Percentiles rank a stretch among this genome's conserved stretches.
These are phyloP conservation scores for Boletus sp. DNA, from an alignment of 768 basidiomycete species.

Conservation along the genomic window DNA sequence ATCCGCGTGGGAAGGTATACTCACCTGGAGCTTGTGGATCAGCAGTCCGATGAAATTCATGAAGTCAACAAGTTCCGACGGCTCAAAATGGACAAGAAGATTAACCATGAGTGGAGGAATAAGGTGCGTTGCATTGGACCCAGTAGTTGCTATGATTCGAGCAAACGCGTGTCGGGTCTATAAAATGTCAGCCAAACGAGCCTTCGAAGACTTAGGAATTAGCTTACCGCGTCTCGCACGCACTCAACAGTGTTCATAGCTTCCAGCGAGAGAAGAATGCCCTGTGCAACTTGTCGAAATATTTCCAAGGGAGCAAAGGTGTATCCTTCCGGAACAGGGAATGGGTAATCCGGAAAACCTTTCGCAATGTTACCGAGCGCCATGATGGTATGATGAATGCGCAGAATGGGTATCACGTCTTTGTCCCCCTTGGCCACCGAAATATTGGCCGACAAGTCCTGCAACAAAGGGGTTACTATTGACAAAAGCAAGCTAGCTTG, in stretches of 20 bases:
- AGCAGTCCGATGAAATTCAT: constrained; percentile 92
- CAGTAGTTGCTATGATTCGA: constrained; percentile 86
- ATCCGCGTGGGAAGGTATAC: constrained; percentile 3
- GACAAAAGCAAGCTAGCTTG: constrained; percentile 71
- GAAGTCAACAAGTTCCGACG: constrained; percentile 90
- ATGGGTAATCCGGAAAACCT: constrained; percentile 92
- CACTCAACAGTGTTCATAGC: constrained; percentile 84
- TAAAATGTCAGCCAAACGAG: constrained; percentile 8
- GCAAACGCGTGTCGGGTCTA: constrained; percentile 94
- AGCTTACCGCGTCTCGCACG: constrained; percentile 87
- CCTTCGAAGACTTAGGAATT: background rate
- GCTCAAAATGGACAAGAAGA: constrained; percentile 89
- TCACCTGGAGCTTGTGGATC: constrained; percentile 87
- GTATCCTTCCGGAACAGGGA: constrained; percentile 62
- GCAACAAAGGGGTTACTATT: constrained; percentile 78
- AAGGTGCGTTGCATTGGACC: constrained; percentile 79
- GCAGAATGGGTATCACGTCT: constrained; percentile 77
- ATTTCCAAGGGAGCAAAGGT: constrained; percentile 71
- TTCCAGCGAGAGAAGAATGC: constrained; percentile 82
- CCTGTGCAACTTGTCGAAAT: constrained; percentile 83
- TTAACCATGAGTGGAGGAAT: constrained; percentile 89
- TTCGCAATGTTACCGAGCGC: constrained; percentile 93
- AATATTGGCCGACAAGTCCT: constrained; percentile 61
- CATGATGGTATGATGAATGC: constrained; percentile 91
- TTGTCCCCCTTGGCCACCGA: constrained; percentile 54